Evolutionary conservation across 106 monocot genomes (phyloP), one percentile per base, ranked within the genome.

Genomic region (Allium cepa): DNA sequence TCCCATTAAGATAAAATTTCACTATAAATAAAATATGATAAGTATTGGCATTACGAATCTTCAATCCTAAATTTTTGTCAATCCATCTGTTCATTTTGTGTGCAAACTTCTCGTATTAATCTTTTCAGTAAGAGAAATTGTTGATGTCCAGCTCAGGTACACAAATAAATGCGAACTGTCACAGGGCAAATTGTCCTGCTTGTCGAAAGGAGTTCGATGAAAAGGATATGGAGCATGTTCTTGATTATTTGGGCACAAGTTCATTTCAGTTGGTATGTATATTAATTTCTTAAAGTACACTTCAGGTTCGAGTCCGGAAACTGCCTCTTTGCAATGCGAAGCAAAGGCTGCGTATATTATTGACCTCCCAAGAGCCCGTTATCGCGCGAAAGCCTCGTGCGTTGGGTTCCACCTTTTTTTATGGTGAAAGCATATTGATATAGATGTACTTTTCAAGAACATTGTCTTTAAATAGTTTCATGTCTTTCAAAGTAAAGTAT

Each of bases 151-250:
- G 74, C 78, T 83, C 88, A 84, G 85, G 50, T 62, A 17, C 59
- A 47, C 67, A 71, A 49, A 10, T 17, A 9, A 62, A 3, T 18
- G 28, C 60, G 73, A 77, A 71, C 70, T 70, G 71, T 56, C 77
- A 63, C 8, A 69, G 75, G 26, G 87, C 72, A 77, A 84, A 77
- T 51, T 99, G 97, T 53, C 92, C 97, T 64, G 84, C 92, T 69
- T 99, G 97, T 69, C 84, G 92, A 17, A 88, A 87, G 75, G 66
- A 68, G 52, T 92, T 99, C 62, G 78, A 83, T 49, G 82, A 69
- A 48, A 89, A 84, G 59, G 97, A 99, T 81, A 81, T 99, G 67
- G 80, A 90, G 60, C 97, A 99, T 82, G 87, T 92, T 69, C 57
- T 72, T 71, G 51, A 81, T 77, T 85, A 85, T 73, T 27, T 83